Conservation (phyloP, 345 rosid species). For the Gynandropsis gynandra region DNA sequence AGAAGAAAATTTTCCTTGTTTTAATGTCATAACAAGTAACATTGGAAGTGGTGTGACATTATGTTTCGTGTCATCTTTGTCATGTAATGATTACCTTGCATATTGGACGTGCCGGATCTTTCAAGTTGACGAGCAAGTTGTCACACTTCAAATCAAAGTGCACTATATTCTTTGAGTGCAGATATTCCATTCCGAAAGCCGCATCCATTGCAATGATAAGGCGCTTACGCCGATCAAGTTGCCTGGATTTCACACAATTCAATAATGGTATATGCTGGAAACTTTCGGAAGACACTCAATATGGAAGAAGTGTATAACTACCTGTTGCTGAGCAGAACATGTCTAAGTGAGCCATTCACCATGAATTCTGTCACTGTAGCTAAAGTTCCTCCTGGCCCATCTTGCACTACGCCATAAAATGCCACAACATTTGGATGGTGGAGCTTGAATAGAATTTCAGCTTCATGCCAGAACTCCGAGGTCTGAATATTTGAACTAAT, state of each 20-base stretch:
- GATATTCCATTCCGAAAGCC: slow-evolving; percentile 98
- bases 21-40: slow-evolving; percentile 1
- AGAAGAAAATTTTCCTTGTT: slow-evolving; percentile 16
- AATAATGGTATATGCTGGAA: slow-evolving; percentile 5
- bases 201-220: slow-evolving; percentile 98
- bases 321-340: slow-evolving; percentile 84
- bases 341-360: slow-evolving; percentile 98
- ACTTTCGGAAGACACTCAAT: not conserved
- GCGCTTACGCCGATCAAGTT: slow-evolving; percentile 83
- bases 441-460: slow-evolving; percentile 95
- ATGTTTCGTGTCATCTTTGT: no score
- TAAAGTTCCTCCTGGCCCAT: slow-evolving; percentile 89
- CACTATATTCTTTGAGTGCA: slow-evolving; percentile 90
- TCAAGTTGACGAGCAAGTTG: slow-evolving; percentile 93
- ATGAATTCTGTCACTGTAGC: slow-evolving; percentile 95
- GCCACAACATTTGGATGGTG: slow-evolving; percentile 99
- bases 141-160: slow-evolving; percentile 98
- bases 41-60: not conserved
- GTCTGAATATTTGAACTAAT: slow-evolving; percentile 37
- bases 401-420: slow-evolving; percentile 95
- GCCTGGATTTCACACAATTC: slow-evolving; percentile 37
- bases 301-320: slow-evolving; percentile 40
- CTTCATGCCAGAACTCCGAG: slow-evolving; percentile 95
- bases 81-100: slow-evolving; percentile 64
- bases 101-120: slow-evolving; percentile 86